phyloP scores from a whole-genome alignment of 2,329 filamentous ascomycete genomes.

The Teratosphaeria pseudoeucalypti region DNA sequence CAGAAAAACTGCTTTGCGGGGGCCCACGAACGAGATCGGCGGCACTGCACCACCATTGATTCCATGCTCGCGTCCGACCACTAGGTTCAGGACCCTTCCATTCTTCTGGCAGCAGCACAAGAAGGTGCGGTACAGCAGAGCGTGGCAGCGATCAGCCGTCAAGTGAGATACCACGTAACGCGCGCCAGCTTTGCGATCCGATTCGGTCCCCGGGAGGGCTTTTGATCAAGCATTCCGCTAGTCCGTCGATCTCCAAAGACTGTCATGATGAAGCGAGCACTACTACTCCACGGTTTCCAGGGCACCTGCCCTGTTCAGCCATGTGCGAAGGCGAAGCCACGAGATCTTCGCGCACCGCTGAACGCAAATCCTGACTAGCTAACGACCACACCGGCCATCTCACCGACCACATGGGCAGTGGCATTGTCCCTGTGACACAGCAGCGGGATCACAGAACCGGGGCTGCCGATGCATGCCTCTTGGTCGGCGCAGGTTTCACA shows the following conservation, averaged over 20 bases:
- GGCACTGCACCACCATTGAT: background rate
- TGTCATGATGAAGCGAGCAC: background rate
- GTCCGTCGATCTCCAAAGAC: background rate
- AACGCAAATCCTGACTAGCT: background rate
- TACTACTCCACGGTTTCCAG: background rate
- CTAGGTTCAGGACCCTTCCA: background rate
- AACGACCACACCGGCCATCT: background rate
- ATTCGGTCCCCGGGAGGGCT: background rate
- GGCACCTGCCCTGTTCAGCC: background rate
- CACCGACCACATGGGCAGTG: background rate
- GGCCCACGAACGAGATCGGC: background rate
- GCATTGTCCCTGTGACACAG: background rate
- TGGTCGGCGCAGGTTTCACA: background rate
- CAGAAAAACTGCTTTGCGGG: background rate
- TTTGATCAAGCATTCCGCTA: background rate
- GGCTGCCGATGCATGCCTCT: background rate
- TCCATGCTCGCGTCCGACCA: background rate
- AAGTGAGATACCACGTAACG: background rate
- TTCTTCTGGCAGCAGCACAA: background rate
- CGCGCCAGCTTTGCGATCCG: background rate
- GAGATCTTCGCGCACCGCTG: background rate
- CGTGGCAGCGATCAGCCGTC: background rate
- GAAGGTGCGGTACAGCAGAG: background rate
- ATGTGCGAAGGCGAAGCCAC: background rate
- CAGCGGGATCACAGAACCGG: background rate